Evolutionary conservation across 2,329 filamentous ascomycete species (phyloP).

Genomic region (Westerdykella sp.): DNA sequence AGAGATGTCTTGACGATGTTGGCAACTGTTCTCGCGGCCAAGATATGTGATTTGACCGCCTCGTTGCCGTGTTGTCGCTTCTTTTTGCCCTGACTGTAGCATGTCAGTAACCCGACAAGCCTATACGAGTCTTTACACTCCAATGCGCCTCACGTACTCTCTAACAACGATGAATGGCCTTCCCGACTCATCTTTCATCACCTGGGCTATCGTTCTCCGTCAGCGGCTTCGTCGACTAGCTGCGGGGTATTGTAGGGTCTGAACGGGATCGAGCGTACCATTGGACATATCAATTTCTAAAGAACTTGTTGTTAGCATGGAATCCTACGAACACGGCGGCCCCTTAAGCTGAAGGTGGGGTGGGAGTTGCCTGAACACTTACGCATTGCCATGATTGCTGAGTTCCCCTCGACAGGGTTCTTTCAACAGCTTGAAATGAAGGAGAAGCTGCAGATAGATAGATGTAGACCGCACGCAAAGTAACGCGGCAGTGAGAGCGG

Average conservation of each 20-base stretch:
- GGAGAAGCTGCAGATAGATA: not conserved
- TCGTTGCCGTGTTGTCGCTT: constrained; percentile 95
- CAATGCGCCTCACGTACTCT: constrained; percentile 60
- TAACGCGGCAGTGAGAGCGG: constrained; percentile 10
- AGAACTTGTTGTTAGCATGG: constrained; percentile 21
- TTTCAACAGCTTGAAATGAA: constrained; percentile 2
- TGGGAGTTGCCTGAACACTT: constrained; percentile 24
- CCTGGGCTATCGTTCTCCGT: constrained; percentile 47
- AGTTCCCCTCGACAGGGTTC: constrained; percentile 5
- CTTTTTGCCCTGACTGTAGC: constrained; percentile 83
- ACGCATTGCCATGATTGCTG: constrained; percentile 37
- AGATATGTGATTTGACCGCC: constrained; percentile 96
- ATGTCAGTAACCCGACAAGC: constrained; percentile 24
- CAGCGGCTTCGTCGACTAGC: constrained; percentile 13
- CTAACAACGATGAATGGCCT: constrained; percentile 96
- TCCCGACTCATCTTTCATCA: constrained; percentile 96
- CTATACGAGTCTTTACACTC: not conserved
- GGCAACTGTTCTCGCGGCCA: constrained; percentile 90
- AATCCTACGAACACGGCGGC: not conserved
- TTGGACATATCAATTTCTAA: constrained; percentile 77
- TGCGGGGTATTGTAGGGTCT: constrained; percentile 4
- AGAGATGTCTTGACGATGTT: constrained; percentile 97
- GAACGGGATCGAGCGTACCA: constrained; percentile 49
- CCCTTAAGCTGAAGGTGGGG: constrained; percentile 1
- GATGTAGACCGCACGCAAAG: too few relatives aligned